A percentile compares a stretch with the other conserved stretches of the same genome.
These are phyloP conservation scores for Podospora sp. DNA, from an alignment of 495 filamentous ascomycete species.

Conservation along the genomic window DNA sequence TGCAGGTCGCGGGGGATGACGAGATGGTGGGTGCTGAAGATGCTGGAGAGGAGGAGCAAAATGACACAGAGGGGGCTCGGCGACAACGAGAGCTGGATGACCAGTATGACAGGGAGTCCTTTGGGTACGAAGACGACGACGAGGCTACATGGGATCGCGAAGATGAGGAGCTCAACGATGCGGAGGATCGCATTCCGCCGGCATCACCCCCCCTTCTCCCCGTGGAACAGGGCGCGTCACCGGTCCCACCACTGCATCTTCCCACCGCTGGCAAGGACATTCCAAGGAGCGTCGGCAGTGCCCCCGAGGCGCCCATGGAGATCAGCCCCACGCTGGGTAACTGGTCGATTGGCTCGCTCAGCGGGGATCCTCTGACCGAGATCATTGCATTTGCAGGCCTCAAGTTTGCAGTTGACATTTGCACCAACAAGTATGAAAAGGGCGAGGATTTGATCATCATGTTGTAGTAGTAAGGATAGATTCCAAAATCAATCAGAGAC, in stretches of 20 bases:
- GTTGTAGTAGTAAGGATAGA: conserved; percentile 14
- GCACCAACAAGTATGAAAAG: neutral
- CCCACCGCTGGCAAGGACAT: neutral
- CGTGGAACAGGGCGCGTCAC: neutral
- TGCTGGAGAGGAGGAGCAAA: neutral
- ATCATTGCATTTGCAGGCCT: conserved; percentile 26
- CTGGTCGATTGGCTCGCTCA: conserved; percentile 16
- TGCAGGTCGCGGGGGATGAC: neutral
- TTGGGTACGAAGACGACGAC: conserved; percentile 3
- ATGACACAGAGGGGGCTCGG: neutral
- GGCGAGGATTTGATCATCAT: conserved; percentile 21
- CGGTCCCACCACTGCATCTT: neutral
- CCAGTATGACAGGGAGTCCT: neutral
- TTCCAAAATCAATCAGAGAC: neutral
- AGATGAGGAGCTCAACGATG: conserved; percentile 26
- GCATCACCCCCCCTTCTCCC: neutral
- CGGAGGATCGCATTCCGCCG: conserved; percentile 3
- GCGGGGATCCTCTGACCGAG: neutral
- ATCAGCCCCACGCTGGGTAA: conserved; percentile 32
- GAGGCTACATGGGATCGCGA: neutral
- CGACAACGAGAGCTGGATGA: neutral
- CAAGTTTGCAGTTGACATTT: conserved; percentile 33
- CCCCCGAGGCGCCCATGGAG: conserved; percentile 31
- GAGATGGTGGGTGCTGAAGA: too few relatives aligned
- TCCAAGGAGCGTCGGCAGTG: neutral